These are phyloP conservation scores for Ceratobasidium sp. DNA, from an alignment of 1,284 basidiomycete species.

Conservation along the genomic window DNA sequence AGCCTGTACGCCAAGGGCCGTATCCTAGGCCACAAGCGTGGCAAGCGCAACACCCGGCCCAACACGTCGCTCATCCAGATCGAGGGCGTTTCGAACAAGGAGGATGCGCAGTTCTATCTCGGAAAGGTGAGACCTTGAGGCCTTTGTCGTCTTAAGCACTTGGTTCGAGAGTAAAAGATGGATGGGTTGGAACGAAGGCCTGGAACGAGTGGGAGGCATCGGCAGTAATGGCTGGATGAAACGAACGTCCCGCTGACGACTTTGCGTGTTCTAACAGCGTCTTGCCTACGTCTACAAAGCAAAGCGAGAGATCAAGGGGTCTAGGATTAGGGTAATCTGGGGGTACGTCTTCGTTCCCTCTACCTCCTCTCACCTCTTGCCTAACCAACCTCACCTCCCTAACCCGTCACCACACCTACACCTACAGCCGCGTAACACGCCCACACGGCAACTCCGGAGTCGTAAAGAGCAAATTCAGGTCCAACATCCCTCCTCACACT, in stretches of 20 bases:
- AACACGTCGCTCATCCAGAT: constrained; percentile 98
- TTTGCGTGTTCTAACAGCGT: constrained; percentile 68
- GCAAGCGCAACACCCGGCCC: constrained; percentile 95
- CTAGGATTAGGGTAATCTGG: constrained; percentile 97
- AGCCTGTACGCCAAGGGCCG: constrained; percentile 98
- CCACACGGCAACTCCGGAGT: constrained; percentile 96
- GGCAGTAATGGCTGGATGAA: too few relatives aligned
- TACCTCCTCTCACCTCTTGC: not conserved
- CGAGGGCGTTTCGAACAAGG: constrained; percentile 94
- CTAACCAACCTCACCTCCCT: constrained; percentile 7
- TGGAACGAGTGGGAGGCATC: too few relatives aligned
- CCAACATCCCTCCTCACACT: constrained; percentile 95
- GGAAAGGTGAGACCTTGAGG: constrained; percentile 83
- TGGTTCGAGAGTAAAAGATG: not conserved
- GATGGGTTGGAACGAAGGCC: not conserved
- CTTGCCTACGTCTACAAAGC: constrained; percentile 98
- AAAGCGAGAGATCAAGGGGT: constrained; percentile 92
- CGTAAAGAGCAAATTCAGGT: constrained; percentile 97
- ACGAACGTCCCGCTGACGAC: not conserved
- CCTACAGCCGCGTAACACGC: constrained; percentile 84
- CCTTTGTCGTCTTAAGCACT: not conserved
- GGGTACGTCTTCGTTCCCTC: constrained; percentile 69
- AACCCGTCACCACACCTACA: not conserved
- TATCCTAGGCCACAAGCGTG: constrained; percentile 97
- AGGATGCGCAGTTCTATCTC: constrained; percentile 98